Evolutionary conservation across 495 filamentous ascomycete species (phyloP).

Genomic region (Thozetella sp.): DNA sequence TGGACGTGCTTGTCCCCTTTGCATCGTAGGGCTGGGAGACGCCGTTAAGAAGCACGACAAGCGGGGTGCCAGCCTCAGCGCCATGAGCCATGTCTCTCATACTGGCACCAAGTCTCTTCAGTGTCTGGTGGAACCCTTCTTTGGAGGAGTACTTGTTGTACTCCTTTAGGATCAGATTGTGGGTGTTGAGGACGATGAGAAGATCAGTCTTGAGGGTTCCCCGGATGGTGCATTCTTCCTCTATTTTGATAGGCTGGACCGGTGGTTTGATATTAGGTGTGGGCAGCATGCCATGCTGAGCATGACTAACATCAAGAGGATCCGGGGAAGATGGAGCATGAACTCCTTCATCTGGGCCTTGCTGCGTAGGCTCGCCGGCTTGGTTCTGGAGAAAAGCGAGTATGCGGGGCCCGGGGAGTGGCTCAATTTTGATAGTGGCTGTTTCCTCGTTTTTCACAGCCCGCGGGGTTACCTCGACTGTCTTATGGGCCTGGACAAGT

Average conservation of each 20-base stretch:
- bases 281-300: too few relatives aligned
- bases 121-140: conserved; percentile 28
- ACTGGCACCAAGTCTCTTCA: conserved; percentile 29
- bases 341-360: neutral
- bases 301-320: neutral
- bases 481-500: too few relatives aligned
- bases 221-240: too few relatives aligned
- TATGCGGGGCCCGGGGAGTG: too few relatives aligned
- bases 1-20: neutral
- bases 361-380: conserved; percentile 35
- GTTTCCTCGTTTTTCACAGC: too few relatives aligned
- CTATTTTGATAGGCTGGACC: too few relatives aligned
- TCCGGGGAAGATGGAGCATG: neutral
- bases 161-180: neutral
- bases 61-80: conserved; percentile 11
- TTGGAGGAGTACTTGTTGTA: conserved; percentile 17
- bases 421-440: too few relatives aligned
- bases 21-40: conserved; percentile 14
- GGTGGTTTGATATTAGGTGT: too few relatives aligned
- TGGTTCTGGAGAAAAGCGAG: too few relatives aligned
- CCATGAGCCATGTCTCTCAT: conserved; percentile 30
- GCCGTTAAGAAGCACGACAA: conserved; percentile 45
- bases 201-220: neutral
- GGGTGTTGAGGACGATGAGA: neutral
- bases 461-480: too few relatives aligned